Evolutionary conservation across 257 asterid species (phyloP).

Genomic region (Nicotiana noctiflora): DNA sequence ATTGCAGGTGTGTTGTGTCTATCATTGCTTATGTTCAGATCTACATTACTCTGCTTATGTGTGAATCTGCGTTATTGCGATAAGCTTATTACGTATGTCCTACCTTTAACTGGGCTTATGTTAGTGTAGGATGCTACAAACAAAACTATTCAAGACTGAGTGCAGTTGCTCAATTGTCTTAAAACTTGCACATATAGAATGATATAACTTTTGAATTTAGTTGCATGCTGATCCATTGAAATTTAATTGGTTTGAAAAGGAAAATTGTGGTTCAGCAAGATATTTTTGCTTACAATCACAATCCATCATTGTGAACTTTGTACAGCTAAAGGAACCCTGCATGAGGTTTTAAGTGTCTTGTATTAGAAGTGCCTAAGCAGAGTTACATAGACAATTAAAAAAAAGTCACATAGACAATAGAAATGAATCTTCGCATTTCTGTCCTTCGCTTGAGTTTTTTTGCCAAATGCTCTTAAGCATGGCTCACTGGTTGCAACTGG

Average conservation of each 20-base stretch:
- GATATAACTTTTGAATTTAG: not conserved
- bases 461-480: not conserved
- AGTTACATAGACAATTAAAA: not conserved
- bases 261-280: not conserved
- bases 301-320: not conserved
- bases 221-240: not conserved
- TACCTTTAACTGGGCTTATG: not conserved
- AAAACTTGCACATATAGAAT: not conserved
- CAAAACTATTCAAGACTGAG: not conserved
- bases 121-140: not conserved
- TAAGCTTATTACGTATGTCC: not conserved
- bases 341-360: not conserved
- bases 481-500: not conserved
- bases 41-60: not conserved
- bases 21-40: slow-evolving; percentile 1
- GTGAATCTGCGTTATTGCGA: not conserved
- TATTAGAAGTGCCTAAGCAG: not conserved
- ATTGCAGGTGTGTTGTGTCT: slow-evolving; percentile 58
- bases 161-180: not conserved
- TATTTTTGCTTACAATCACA: not conserved
- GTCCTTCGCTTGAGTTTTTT: not conserved
- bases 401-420: not conserved
- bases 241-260: not conserved
- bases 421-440: not conserved
- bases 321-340: not conserved